Base-by-base conservation (phyloP, 495 filamentous ascomycete genomes). In the Podospora pseudoanserina region DNA sequence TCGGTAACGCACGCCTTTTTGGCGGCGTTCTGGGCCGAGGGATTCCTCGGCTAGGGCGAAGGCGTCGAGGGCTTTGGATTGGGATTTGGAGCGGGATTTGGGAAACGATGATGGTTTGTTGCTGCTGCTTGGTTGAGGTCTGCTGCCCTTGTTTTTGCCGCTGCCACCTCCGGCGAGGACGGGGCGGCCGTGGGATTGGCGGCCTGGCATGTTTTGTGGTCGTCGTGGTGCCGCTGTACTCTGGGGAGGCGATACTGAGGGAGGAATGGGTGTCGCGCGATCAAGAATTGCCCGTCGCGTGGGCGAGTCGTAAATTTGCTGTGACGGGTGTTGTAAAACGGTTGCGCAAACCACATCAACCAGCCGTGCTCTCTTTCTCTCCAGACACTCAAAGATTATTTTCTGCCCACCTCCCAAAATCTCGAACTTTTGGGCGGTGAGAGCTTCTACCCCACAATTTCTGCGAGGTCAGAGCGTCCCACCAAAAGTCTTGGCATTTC, bases 41-140 rank as follows among this genome's bases (percentile, higher is more conserved):
- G 91, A 79, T 56, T 87, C 82, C 54, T 88, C 87, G 49, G 95
- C 95, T 73, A 95, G 91, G 54, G 94, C 84, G 70, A 96, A 90
- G 39, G 95, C 95, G 75, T 97, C 88, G 49, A 96, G 84, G 5
- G 86, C 87, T 63, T 89, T 89, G 65, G 81, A 82, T 62, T 81
- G 75, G 16, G 76, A 71, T 58, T 78, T 80, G 9, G 80, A 74
- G 53, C 82, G 79, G 1, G 80, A 79, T 60, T 83, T 81, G 64
- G 77, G 80, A 63, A 65, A 60, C n/a, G 63, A 66, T 27, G 63
- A 60, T n/a, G 67, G 65, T 5, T 69, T 68, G 27, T 30, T 55
- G 32, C 20, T 18, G n/a, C 39, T 55, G 34, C 23, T 34, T 64
- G 71, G 19, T 18, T 73, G 74, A 26, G 60, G 56, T 68, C 86